Base-by-base conservation (phyloP, 208 protist genomes). In the Borovskyia barvae region DNA sequence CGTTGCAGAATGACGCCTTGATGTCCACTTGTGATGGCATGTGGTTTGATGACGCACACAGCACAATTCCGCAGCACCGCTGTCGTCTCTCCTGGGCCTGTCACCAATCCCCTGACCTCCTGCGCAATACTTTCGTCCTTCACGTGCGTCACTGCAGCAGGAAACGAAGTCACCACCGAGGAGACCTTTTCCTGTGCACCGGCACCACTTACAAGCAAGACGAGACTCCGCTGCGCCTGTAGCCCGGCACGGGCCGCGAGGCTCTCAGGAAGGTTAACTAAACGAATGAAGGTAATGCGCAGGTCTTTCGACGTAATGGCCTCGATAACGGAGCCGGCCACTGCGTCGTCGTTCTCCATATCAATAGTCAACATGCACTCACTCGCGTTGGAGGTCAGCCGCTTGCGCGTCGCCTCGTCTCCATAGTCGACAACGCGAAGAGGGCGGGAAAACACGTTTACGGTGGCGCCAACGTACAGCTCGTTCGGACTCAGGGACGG, bases 31-130 rank as follows among this genome's bases (percentile, higher is more conserved):
- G 80, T 93, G 58, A 98, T 84, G 1, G 94, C 93, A 62, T 98
- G 95, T 8, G 97, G 97, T 63, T 98, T 98, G 62, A 98, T 86
- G n/a, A 98, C 82, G 58, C 88, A 95, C 58, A 98, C 72, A 14
- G 95, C 91, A 62, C 89, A 98, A 72, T 97, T 88, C 42, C 77
- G 70, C 59, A 97, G 73, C 15, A 55, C 42, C 29, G 95, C 95
- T 17, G 86, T 95, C 5, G 87, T 87, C 65, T 79, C 75, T 28
- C 80, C 76, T 20, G 89, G 61, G 25, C 79, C 73, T 35, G 84
- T 78, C 32, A 75, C 29, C n/a, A 57, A 47, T 45, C 65, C 51
- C 45, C 17, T 52, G 47, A 87, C 37, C 17, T 67, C 48, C 36
- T 59, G 40, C 28, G 75, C 65, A 30, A 82, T 84, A 19, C 22